phyloP scores from a whole-genome alignment of 2,329 filamentous ascomycete species.

The Sclerotinia trifoliorum region DNA sequence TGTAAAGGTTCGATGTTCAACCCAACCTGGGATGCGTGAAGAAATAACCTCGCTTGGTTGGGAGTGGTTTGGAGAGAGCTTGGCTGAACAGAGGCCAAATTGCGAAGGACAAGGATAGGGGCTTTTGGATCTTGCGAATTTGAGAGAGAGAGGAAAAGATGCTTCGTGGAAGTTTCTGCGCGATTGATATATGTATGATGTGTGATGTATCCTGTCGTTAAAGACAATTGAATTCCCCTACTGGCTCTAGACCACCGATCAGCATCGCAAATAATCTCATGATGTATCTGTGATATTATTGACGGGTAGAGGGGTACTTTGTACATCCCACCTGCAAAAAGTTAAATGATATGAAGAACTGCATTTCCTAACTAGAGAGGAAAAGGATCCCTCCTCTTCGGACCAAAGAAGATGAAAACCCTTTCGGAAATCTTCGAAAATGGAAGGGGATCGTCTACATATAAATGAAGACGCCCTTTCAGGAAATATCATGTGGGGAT shows the following conservation, averaged over 20 bases:
- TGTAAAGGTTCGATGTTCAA: not conserved
- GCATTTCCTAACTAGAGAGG: not conserved
- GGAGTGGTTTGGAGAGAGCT: not conserved
- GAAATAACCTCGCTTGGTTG: too few relatives aligned
- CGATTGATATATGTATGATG: too few relatives aligned
- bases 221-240: too few relatives aligned
- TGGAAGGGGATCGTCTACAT: not conserved
- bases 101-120: too few relatives aligned
- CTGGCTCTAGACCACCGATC: too few relatives aligned
- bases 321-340: not conserved
- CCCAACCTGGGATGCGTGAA: not conserved
- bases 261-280: not conserved
- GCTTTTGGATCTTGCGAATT: too few relatives aligned
- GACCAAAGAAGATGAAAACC: not conserved
- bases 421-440: not conserved
- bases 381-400: not conserved
- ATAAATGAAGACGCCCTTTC: not conserved
- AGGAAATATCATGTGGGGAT: not conserved
- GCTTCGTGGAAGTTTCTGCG: too few relatives aligned
- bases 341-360: too few relatives aligned
- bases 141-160: too few relatives aligned
- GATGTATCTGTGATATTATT: not conserved
- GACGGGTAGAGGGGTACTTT: not conserved
- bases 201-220: too few relatives aligned
- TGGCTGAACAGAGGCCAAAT: not conserved